phyloP scores from a whole-genome alignment of 176 grass and related monocot genomes.

The Pontederia crassipes region DNA sequence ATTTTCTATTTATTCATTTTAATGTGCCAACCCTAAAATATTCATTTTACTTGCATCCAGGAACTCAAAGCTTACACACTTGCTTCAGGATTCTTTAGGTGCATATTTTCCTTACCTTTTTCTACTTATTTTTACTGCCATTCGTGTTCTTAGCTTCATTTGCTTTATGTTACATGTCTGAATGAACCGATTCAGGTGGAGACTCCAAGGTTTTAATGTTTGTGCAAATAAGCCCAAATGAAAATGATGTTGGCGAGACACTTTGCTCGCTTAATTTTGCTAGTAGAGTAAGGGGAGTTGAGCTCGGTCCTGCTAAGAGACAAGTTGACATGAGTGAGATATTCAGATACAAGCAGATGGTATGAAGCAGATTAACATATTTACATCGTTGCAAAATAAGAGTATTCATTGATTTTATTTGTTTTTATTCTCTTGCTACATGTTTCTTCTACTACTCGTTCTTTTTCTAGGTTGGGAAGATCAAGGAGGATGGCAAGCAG shows the following conservation, averaged over 20 bases:
- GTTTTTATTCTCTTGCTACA: slow-evolving; percentile 1
- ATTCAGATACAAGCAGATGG: slow-evolving; percentile 84
- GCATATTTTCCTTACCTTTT: slow-evolving; percentile 5
- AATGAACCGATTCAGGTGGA: slow-evolving; percentile 51
- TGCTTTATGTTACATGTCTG: background rate
- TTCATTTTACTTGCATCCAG: slow-evolving; percentile 26
- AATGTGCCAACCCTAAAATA: background rate
- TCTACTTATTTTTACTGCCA: background rate
- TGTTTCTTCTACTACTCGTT: background rate
- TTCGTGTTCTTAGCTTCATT: slow-evolving; percentile 4
- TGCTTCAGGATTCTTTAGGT: slow-evolving; percentile 95
- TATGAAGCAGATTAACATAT: slow-evolving; percentile 2
- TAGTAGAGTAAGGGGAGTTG: slow-evolving; percentile 82
- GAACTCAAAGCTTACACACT: slow-evolving; percentile 90
- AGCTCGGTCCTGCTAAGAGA: slow-evolving; percentile 78
- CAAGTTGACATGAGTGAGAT: slow-evolving; percentile 83
- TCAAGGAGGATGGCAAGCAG: slow-evolving; percentile 66
- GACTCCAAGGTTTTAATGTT: slow-evolving; percentile 98
- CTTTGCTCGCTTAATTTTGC: slow-evolving; percentile 95
- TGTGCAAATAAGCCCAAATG: slow-evolving; percentile 92
- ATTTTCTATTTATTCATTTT: background rate
- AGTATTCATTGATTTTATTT: background rate
- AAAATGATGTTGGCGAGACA: slow-evolving; percentile 86
- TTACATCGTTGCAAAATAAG: background rate
- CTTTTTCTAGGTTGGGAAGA: slow-evolving; percentile 57